These are phyloP conservation scores for Globisporangium solare DNA, from an alignment of 352 stramenopile species.

Conservation along the genomic window DNA sequence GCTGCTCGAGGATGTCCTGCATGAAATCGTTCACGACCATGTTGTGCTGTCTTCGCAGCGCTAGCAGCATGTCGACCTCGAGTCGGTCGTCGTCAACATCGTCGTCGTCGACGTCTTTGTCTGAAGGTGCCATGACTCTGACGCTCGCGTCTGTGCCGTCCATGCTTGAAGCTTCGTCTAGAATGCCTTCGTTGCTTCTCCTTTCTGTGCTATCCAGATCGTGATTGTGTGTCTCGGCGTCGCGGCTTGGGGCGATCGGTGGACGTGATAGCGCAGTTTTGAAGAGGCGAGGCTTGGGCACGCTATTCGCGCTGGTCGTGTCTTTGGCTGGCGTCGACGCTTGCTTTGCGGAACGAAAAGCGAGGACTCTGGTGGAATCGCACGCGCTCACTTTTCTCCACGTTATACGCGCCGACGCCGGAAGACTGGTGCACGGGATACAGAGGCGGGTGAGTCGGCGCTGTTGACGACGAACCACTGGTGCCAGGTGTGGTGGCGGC, in stretches of 20 bases:
- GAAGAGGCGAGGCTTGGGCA: too few species aligned
- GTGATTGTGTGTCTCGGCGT: too few species aligned
- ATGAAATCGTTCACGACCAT: slow-evolving; percentile 54
- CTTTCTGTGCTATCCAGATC: too few species aligned
- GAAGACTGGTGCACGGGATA: slow-evolving; percentile 7
- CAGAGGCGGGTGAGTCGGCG: slow-evolving; percentile 10
- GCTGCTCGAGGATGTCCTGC: slow-evolving; percentile 35
- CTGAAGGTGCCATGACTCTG: neutral
- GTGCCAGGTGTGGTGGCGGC: neutral
- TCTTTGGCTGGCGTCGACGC: slow-evolving; percentile 1
- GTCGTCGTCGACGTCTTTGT: slow-evolving; percentile 6
- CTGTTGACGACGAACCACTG: too few species aligned
- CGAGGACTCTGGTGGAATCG: slow-evolving; percentile 34
- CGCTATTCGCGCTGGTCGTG: neutral
- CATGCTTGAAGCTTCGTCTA: too few species aligned
- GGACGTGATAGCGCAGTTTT: too few species aligned
- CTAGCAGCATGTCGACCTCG: slow-evolving; percentile 21
- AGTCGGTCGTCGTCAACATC: slow-evolving; percentile 14
- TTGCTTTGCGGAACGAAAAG: slow-evolving; percentile 32
- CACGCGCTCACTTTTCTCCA: slow-evolving; percentile 35
- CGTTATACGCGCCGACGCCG: slow-evolving; percentile 51
- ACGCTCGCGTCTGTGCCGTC: too few species aligned
- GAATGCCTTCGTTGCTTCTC: too few species aligned
- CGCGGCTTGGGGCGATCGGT: too few species aligned
- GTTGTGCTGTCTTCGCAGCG: slow-evolving; percentile 43